phyloP scores from a whole-genome alignment of 2,329 filamentous ascomycete species.

The Penicillium capsulatum region DNA sequence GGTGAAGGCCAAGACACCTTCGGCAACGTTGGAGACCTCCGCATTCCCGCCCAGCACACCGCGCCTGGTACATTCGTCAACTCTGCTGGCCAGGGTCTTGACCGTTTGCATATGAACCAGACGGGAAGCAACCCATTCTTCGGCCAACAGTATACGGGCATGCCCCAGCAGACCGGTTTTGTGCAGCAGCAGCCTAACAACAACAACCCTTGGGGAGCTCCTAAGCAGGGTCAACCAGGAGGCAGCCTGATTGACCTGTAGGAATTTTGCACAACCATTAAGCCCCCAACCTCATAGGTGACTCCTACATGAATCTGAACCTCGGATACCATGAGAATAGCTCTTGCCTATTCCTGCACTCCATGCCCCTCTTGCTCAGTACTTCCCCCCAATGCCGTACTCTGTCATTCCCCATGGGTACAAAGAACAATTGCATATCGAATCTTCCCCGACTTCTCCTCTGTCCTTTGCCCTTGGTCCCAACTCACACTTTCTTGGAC shows the following conservation, averaged over 20 bases:
- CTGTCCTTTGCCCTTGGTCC: neutral
- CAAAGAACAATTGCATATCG: constrained; percentile 7
- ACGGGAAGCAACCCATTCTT: constrained; percentile 90
- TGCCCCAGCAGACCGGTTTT: constrained; percentile 45
- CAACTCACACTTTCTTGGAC: constrained; percentile 1
- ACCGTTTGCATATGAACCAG: constrained; percentile 61
- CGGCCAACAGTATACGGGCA: constrained; percentile 73
- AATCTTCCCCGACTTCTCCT: neutral
- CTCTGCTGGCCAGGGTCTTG: constrained; percentile 77
- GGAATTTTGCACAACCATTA: neutral
- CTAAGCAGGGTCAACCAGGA: constrained; percentile 46
- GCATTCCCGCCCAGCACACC: constrained; percentile 94
- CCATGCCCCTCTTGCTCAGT: no score
- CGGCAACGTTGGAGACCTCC: constrained; percentile 91
- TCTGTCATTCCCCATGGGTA: neutral
- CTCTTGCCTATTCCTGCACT: no score
- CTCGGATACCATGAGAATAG: neutral
- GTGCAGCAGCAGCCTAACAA: constrained; percentile 46
- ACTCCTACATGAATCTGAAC: constrained; percentile 2
- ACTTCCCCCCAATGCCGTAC: neutral
- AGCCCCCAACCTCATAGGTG: neutral
- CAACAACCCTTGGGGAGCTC: constrained; percentile 55
- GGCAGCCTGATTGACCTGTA: constrained; percentile 62
- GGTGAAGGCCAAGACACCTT: constrained; percentile 97
- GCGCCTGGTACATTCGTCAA: constrained; percentile 96